Percentiles rank a stretch among this genome's conserved stretches.
Conservation (phyloP, 2,329 filamentous ascomycete species). For the Anisogramma anomala region DNA sequence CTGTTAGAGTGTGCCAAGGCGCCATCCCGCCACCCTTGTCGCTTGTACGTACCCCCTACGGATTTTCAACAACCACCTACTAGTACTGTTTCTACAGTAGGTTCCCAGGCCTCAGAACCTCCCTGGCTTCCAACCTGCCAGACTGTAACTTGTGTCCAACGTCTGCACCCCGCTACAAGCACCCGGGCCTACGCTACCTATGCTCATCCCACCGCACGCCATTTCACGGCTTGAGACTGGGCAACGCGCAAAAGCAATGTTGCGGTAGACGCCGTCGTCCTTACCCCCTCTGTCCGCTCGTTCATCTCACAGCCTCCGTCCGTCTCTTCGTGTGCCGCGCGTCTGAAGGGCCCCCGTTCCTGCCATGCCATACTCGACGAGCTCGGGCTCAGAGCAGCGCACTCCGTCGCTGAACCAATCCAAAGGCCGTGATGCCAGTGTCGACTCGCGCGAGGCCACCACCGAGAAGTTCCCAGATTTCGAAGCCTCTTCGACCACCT, state of each 20-base stretch:
- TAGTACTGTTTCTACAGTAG: too few relatives aligned
- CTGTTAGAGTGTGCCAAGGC: too few relatives aligned
- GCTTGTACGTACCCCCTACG: too few relatives aligned
- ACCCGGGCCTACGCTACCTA: not conserved
- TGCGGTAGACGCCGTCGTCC: conserved; percentile 9
- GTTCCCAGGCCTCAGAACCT: too few relatives aligned
- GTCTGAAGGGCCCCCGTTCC: conserved; percentile 4
- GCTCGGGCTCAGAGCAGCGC: conserved; percentile 21
- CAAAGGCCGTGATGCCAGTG: conserved; percentile 19
- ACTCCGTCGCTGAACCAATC: conserved; percentile 24
- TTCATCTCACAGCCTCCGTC: conserved; percentile 4
- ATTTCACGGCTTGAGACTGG: conserved; percentile 3
- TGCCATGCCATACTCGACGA: conserved; percentile 31
- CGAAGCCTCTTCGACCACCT: conserved; percentile 24
- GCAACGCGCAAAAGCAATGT: conserved; percentile 11
- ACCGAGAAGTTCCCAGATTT: conserved; percentile 47
- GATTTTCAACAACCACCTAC: too few relatives aligned
- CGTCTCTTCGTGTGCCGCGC: not conserved
- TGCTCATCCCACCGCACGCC: too few relatives aligned
- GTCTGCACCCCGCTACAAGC: too few relatives aligned
- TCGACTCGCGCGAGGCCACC: conserved; percentile 25
- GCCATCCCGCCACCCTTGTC: too few relatives aligned
- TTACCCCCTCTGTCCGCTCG: conserved; percentile 13
- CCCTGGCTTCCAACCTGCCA: too few relatives aligned
- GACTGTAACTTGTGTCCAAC: too few relatives aligned